phyloP scores from a whole-genome alignment of 148 eudicot species.

The Pouteria glomerata region DNA sequence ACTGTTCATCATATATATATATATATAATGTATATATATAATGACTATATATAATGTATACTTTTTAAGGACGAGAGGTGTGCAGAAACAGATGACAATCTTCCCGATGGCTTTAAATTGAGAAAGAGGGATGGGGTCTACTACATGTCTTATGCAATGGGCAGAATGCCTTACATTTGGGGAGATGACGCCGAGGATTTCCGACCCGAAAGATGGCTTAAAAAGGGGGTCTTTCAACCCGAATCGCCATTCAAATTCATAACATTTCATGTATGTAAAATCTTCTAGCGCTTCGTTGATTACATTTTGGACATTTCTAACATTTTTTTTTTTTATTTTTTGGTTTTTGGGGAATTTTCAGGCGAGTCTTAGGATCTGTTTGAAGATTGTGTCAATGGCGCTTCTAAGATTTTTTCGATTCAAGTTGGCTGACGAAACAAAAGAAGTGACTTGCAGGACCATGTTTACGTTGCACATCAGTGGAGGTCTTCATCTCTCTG shows the following conservation, averaged over 20 bases:
- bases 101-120: slow-evolving; percentile 61
- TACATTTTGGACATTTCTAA: not conserved
- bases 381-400: slow-evolving; percentile 63
- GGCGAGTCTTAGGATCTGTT: slow-evolving; percentile 72
- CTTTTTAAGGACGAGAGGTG: slow-evolving; percentile 54
- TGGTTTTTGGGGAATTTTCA: too few species aligned
- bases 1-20: too few species aligned
- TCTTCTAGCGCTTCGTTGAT: not conserved
- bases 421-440: slow-evolving; percentile 39
- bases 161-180: slow-evolving; percentile 66
- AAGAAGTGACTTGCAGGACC: slow-evolving; percentile 51
- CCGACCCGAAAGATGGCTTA: slow-evolving; percentile 79
- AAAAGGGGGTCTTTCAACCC: slow-evolving; percentile 61
- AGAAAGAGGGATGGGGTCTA: slow-evolving; percentile 57
- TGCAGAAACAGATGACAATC: slow-evolving; percentile 51
- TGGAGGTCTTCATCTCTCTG: slow-evolving; percentile 60
- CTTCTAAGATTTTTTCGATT: slow-evolving; percentile 50
- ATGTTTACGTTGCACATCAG: slow-evolving; percentile 72
- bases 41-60: too few species aligned
- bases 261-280: slow-evolving; percentile 54
- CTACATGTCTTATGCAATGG: slow-evolving; percentile 70
- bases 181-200: slow-evolving; percentile 81
- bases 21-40: too few species aligned
- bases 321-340: too few species aligned
- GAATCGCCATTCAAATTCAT: slow-evolving; percentile 78